Conservation (phyloP, 441 rosid genomes). For the Erodium moschatum region DNA sequence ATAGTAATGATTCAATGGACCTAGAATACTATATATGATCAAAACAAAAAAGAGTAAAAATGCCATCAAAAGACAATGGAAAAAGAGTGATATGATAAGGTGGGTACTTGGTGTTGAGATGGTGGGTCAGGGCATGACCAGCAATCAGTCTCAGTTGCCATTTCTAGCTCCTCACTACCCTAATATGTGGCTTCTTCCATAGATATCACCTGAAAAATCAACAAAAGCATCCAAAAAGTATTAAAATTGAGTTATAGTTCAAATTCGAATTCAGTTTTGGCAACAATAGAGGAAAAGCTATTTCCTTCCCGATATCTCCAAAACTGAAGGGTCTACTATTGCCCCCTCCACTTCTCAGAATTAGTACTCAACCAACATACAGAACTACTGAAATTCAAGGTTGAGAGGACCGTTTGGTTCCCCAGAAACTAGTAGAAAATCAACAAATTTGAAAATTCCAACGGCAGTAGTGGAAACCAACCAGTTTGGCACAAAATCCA, state of each 20-base stretch:
- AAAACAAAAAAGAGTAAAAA: neutral
- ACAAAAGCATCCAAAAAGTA: neutral
- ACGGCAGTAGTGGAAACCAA: neutral
- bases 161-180: slow-evolving; percentile 1
- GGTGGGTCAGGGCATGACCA: slow-evolving; percentile 10
- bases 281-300: neutral
- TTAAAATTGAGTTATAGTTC: neutral
- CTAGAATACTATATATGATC: slow-evolving; percentile 5
- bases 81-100: slow-evolving; percentile 1
- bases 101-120: slow-evolving; percentile 6
- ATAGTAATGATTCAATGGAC: slow-evolving; percentile 1
- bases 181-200: neutral
- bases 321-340: neutral
- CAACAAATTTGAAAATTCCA: neutral
- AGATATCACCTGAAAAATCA: neutral
- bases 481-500: neutral
- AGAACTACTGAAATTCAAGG: neutral
- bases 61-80: neutral
- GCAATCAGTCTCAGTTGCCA: slow-evolving; percentile 8
- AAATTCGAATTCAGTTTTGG: neutral
- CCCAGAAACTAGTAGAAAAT: neutral
- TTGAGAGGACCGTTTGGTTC: neutral
- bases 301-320: neutral
- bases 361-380: neutral
- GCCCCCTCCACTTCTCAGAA: neutral